These are phyloP conservation scores for Mycena maculata DNA, from an alignment of 768 basidiomycete genomes.

Conservation along the genomic window DNA sequence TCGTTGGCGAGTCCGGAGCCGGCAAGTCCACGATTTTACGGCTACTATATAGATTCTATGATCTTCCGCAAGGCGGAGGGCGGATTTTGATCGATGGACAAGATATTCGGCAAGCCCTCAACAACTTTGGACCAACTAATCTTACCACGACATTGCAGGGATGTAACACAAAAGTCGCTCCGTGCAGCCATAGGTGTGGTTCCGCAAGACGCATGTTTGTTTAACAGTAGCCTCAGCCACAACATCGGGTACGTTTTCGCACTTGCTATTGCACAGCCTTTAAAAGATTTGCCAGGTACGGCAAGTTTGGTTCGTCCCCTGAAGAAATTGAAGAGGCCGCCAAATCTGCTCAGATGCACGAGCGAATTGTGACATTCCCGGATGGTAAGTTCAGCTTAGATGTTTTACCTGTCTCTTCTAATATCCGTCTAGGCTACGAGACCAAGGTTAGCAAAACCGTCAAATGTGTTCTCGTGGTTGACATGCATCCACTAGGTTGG, in stretches of 20 bases:
- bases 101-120: slow-evolving; percentile 68
- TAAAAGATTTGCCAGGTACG: slow-evolving; percentile 63
- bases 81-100: slow-evolving; percentile 87
- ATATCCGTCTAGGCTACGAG: slow-evolving; percentile 63
- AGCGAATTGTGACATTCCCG: slow-evolving; percentile 85
- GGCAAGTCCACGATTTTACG: slow-evolving; percentile 89
- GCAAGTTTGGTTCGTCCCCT: slow-evolving; percentile 73
- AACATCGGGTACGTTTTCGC: slow-evolving; percentile 70
- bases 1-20: slow-evolving; percentile 86
- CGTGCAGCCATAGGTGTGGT: slow-evolving; percentile 90
- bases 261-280: background rate
- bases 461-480: background rate
- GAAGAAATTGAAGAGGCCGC: slow-evolving; percentile 87
- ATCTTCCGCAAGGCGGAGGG: slow-evolving; percentile 82
- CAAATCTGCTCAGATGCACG: slow-evolving; percentile 88
- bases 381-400: slow-evolving; percentile 57
- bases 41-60: slow-evolving; percentile 94
- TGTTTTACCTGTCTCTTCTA: background rate
- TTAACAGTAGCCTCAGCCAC: slow-evolving; percentile 77
- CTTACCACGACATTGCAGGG: slow-evolving; percentile 49
- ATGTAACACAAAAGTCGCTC: slow-evolving; percentile 85
- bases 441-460: slow-evolving; percentile 66
- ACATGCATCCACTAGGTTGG: slow-evolving; percentile 50
- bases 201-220: slow-evolving; percentile 84
- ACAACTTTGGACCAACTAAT: background rate